Percentiles rank a stretch among this genome's conserved stretches.
phyloP scores from a whole-genome alignment of 2,329 filamentous ascomycete genomes.

The Colletotrichum cordylinicola region DNA sequence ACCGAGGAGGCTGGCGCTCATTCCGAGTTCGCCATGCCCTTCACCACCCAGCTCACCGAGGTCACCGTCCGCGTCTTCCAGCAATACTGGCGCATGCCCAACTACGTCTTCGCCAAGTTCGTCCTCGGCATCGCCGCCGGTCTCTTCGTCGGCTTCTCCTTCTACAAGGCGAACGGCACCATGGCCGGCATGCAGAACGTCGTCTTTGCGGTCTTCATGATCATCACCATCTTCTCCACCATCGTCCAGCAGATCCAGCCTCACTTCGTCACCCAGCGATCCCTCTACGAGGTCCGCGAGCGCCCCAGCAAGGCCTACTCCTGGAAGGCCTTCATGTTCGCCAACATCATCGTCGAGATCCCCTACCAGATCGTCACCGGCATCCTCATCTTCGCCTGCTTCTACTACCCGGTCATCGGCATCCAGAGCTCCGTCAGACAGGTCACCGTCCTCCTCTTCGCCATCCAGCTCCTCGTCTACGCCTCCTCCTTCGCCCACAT shows the following conservation, averaged over 20 bases:
- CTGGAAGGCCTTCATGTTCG: constrained; percentile 75
- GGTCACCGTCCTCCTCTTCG: constrained; percentile 69
- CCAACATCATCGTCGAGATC: constrained; percentile 75
- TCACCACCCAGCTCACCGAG: constrained; percentile 66
- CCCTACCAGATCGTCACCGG: constrained; percentile 72
- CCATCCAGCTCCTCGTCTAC: constrained; percentile 72
- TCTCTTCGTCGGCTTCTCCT: constrained; percentile 79
- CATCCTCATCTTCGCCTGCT: constrained; percentile 67
- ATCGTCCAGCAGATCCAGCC: constrained; percentile 78
- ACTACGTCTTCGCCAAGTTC: constrained; percentile 78
- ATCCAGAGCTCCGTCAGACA: constrained; percentile 59
- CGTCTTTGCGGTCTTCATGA: constrained; percentile 78
- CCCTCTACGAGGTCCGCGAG: constrained; percentile 80
- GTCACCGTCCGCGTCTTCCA: constrained; percentile 76
- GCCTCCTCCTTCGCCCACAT: constrained; percentile 76
- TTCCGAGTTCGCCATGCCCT: constrained; percentile 80
- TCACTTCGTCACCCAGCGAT: constrained; percentile 75
- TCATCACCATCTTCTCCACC: constrained; percentile 76
- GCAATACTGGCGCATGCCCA: constrained; percentile 83
- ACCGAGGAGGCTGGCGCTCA: constrained; percentile 33
- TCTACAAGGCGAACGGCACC: constrained; percentile 61
- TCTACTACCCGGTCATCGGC: constrained; percentile 71
- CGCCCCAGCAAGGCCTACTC: constrained; percentile 77
- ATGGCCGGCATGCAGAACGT: constrained; percentile 77
- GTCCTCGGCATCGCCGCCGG: constrained; percentile 63